These are phyloP conservation scores for Novakomyces olei DNA, from an alignment of 805 yeast species.

Conservation along the genomic window DNA sequence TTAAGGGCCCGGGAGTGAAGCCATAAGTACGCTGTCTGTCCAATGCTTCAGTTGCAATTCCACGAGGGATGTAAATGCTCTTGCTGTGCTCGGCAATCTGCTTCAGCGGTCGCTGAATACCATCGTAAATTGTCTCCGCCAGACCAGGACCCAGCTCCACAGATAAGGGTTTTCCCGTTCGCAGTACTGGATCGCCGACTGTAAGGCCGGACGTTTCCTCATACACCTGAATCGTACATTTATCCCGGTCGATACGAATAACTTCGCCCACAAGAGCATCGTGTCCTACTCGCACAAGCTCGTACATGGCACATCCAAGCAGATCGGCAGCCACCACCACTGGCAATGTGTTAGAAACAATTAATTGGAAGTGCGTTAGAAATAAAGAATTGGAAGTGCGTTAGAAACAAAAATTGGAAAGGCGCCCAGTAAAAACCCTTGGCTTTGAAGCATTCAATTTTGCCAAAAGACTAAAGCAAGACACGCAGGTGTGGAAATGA, in stretches of 20 bases:
- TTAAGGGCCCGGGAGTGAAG: conserved; percentile 55
- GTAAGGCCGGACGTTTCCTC: conserved; percentile 99
- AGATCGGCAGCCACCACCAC: conserved; percentile 94
- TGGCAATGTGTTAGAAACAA: conserved; percentile 79
- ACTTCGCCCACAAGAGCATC: conserved; percentile 95
- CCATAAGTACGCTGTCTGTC: conserved; percentile 64
- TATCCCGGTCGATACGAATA: conserved; percentile 86
- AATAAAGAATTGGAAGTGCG: neutral
- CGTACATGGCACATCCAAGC: conserved; percentile 99
- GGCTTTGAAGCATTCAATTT: neutral
- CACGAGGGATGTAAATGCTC: conserved; percentile 95
- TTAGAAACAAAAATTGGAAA: neutral
- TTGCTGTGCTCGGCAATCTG: conserved; percentile 72
- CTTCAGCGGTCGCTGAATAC: conserved; percentile 96
- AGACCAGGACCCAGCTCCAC: conserved; percentile 98
- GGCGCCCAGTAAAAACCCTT: neutral
- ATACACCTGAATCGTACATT: conserved; percentile 95
- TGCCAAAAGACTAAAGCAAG: neutral
- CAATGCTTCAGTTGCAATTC: conserved; percentile 91
- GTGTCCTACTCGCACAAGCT: conserved; percentile 77
- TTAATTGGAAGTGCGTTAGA: conserved; percentile 59
- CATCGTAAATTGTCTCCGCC: conserved; percentile 97
- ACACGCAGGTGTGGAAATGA: neutral
- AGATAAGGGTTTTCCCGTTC: conserved; percentile 97
- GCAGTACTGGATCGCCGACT: conserved; percentile 93